Base-by-base conservation (phyloP, 148 eudicot species). In the Polygonum aviculare region DNA sequence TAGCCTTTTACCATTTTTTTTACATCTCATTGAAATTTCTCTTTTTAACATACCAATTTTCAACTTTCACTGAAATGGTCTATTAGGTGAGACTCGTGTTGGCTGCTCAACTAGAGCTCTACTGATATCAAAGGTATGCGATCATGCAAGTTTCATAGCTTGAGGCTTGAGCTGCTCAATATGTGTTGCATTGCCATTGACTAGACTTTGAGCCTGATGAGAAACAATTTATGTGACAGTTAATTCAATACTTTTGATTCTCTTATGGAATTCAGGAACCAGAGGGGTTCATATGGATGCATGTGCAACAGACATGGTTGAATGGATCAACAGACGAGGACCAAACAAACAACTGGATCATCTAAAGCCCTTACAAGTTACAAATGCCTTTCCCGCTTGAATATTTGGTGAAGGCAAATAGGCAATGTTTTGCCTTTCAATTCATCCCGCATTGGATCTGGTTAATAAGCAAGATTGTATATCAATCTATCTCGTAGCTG, bases 231-330 rank as follows among this genome's bases (percentile, higher is more conserved):
- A 51, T 51, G 57, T 44, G 19, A 50, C 15, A 50, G 15, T 50
- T 50, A 16, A 57, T 57, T n/a, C 45, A n/a, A 26, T 26, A 26
- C 31, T 0, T 26, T 1, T 14, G 33, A 3, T 2, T 45, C 18
- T 72, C 54, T 48, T 41, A 18, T 40, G 74, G 26, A 18, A 2
- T 19, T 72, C 75, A 72, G 75, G 75, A 72, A 45, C 54, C 51
- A 19, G 52, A 72, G 9, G 51, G 31, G 22, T 72, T 72, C 35
- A n/a, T 48, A 16, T 72, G 75, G 75, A 72, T 72, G 75, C 75
- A 72, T 72, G 75, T 72, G 26, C 75, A 72, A 19, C 75, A 72
- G 33, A 41, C 52, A 44, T 72, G 75, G 52, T 14, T 41, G 35
- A 72, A 72, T 72, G 75, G 75, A 48, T 22, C 38, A 48, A 9